Evolutionary conservation across 192 early-diverging fungal genomes (phyloP).

Genomic region (Pilobolus umbonatus): DNA sequence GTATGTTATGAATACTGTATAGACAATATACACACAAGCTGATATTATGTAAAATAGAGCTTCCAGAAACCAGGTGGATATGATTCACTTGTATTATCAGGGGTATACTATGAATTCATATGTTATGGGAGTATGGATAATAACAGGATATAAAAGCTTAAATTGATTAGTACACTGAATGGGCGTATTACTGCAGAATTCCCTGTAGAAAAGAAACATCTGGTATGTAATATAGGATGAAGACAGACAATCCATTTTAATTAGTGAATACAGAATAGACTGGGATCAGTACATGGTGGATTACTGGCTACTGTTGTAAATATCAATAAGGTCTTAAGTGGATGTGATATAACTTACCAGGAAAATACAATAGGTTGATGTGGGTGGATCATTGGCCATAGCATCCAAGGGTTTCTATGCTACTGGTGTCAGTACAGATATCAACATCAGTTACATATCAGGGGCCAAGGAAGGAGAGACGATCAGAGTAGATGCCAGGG

Average conservation of each 20-base stretch:
- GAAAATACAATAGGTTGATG: slow-evolving; percentile 24
- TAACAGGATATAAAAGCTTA: slow-evolving; percentile 23
- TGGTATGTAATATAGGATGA: slow-evolving; percentile 37
- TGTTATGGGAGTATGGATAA: not conserved
- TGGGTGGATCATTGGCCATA: slow-evolving; percentile 53
- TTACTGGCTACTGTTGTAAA: slow-evolving; percentile 43
- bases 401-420: slow-evolving; percentile 43
- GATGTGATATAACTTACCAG: not conserved
- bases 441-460: slow-evolving; percentile 51
- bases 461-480: slow-evolving; percentile 42
- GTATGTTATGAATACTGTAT: not conserved
- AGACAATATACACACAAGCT: not conserved
- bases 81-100: slow-evolving; percentile 17
- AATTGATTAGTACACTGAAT: slow-evolving; percentile 33
- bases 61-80: slow-evolving; percentile 12
- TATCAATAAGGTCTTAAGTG: not conserved
- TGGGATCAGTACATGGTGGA: slow-evolving; percentile 46
- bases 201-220: slow-evolving; percentile 40
- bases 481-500: slow-evolving; percentile 39
- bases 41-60: slow-evolving; percentile 1
- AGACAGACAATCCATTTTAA: not conserved
- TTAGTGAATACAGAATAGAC: slow-evolving; percentile 39
- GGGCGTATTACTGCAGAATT: slow-evolving; percentile 40
- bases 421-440: slow-evolving; percentile 53
- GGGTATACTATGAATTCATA: not conserved